Conservation (phyloP, 1,139 yeast genomes). For the Dujonia santamariae region DNA sequence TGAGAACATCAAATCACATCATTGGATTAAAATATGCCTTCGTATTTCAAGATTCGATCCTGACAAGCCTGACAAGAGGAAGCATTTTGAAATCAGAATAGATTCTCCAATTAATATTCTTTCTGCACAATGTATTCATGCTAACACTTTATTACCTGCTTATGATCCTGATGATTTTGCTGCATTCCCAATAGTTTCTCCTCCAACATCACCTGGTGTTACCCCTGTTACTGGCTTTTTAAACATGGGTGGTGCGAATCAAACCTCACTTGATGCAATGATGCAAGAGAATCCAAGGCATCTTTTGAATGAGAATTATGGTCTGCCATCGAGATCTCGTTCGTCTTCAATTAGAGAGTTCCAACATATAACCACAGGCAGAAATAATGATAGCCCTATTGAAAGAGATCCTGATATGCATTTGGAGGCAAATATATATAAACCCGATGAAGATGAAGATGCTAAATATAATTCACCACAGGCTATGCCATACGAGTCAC, state of each 20-base stretch:
- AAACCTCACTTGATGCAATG: slow-evolving; percentile 11
- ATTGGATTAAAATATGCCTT: slow-evolving; percentile 88
- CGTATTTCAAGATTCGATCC: slow-evolving; percentile 67
- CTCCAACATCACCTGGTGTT: slow-evolving; percentile 48
- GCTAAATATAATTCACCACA: slow-evolving; percentile 52
- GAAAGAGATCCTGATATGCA: slow-evolving; percentile 44
- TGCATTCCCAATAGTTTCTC: neutral
- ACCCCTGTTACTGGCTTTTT: slow-evolving; percentile 37
- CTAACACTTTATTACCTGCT: slow-evolving; percentile 65
- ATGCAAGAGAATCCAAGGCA: slow-evolving; percentile 5
- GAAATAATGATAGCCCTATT: slow-evolving; percentile 36
- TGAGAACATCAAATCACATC: slow-evolving; percentile 77
- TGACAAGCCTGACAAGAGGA: slow-evolving; percentile 56
- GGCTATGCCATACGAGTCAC: slow-evolving; percentile 49
- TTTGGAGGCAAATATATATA: slow-evolving; percentile 58
- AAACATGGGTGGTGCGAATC: slow-evolving; percentile 9
- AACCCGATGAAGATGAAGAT: slow-evolving; percentile 44
- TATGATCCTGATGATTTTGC: slow-evolving; percentile 18
- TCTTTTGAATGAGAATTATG: neutral
- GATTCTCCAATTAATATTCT: slow-evolving; percentile 87
- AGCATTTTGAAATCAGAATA: slow-evolving; percentile 87
- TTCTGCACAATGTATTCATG: slow-evolving; percentile 65
- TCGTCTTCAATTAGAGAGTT: slow-evolving; percentile 16
- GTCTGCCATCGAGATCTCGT: neutral
- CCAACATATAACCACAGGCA: slow-evolving; percentile 25